Evolutionary conservation across 495 filamentous ascomycete genomes (phyloP), one percentile per base, ranked within the genome.

Genomic region (Daldinia decipiens): DNA sequence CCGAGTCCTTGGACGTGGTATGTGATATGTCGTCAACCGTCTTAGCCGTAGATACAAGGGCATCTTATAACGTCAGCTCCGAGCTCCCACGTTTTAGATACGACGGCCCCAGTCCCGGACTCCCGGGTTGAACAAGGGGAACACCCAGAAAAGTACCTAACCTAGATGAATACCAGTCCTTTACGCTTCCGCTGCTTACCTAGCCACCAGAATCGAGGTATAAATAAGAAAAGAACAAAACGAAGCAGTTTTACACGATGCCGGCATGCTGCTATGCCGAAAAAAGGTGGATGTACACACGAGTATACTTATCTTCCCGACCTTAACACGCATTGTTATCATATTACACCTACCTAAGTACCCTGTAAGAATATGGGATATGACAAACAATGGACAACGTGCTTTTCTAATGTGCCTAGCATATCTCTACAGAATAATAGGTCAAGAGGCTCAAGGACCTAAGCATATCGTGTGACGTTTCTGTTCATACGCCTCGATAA

Each of bases 1-100:
- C 64, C 64, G 56, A 60, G 36, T 24, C 64, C 64, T 67, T 67
- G 64, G 64, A 21, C 64, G 40, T 61, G 64, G 64, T 40, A 67
- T 54, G 53, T 12, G 15, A 9, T 52, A 67, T 54, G 59, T 17
- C 19, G 15, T 52, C 24, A 62, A 38, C 13, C 40, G 21, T 54
- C 47, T 39, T 51, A 19, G 15, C 50, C 62, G 40, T 38, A 57
- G 17, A 31, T 68, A n/a, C 47, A 54, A 31, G 24, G n/a, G 32
- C 34, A 19, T 17, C 50, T 40, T 52, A 45, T 34, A 34, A 39
- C 5, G 40, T 59, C 39, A n/a, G 62, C 56, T 29, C 45, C 68
- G 57, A 57, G 27, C 7, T 29, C 5, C 60, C 57, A 40, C 36
- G 56, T 54, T 45, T 38, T 36, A 13, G 29, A 39, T 54, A 31